These are phyloP conservation scores for Eucalyptus melliodora DNA, from an alignment of 345 rosid genomes.

Conservation along the genomic window DNA sequence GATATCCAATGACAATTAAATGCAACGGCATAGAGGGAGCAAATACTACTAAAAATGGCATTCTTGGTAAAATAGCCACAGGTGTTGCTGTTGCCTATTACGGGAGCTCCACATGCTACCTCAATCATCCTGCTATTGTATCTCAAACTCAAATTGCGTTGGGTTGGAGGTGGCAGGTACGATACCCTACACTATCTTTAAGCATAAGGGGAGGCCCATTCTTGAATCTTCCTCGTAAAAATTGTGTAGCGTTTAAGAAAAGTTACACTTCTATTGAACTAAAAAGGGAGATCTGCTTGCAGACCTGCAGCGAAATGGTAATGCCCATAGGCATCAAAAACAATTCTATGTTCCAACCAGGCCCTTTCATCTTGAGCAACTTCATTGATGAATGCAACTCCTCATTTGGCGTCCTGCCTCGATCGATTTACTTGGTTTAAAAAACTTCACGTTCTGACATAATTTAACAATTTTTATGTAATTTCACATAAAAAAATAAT, in stretches of 20 bases:
- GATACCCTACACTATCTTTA: neutral
- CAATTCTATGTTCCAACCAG: too few relatives aligned
- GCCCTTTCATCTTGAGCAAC: too few relatives aligned
- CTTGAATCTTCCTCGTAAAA: neutral
- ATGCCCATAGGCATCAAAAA: too few relatives aligned
- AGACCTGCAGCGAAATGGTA: too few relatives aligned
- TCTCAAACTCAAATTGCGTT: neutral
- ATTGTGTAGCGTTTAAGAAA: neutral
- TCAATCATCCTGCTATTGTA: neutral
- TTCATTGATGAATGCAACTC: too few relatives aligned
- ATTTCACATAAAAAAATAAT: too few relatives aligned
- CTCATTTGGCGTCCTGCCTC: too few relatives aligned
- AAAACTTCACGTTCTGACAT: too few relatives aligned
- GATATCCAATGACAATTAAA: conserved; percentile 3
- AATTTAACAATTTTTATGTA: too few relatives aligned
- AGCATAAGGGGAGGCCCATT: neutral
- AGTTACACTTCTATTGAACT: neutral
- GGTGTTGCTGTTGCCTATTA: conserved; percentile 1
- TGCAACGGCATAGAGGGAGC: conserved; percentile 20
- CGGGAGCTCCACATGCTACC: neutral
- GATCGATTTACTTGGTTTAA: too few relatives aligned
- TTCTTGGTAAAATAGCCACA: conserved; percentile 10
- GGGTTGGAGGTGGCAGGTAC: conserved; percentile 47
- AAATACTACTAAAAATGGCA: neutral
- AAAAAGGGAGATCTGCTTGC: neutral